These are phyloP conservation scores for Bacidia gigantensis DNA, from an alignment of 495 filamentous ascomycete genomes.

Conservation along the genomic window DNA sequence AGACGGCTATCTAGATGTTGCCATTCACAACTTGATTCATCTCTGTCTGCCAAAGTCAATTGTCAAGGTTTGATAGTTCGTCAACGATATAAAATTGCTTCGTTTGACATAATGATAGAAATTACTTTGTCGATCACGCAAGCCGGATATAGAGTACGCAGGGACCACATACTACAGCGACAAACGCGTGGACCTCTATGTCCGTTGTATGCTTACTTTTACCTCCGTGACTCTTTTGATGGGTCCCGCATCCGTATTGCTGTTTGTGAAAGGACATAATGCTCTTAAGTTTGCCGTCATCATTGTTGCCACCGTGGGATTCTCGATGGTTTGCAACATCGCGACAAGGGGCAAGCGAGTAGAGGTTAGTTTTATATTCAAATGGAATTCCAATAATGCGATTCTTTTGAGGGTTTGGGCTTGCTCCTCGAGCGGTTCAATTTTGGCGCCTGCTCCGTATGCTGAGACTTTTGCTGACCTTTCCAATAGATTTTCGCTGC, in stretches of 20 bases:
- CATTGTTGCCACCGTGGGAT: neutral
- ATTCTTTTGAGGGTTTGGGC: too few relatives aligned
- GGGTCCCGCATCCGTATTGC: neutral
- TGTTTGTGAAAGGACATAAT: neutral
- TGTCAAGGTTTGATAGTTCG: neutral
- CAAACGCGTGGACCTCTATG: neutral
- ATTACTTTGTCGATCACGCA: neutral
- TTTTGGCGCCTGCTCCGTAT: too few relatives aligned
- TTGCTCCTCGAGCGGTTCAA: too few relatives aligned
- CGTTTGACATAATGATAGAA: neutral
- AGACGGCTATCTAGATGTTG: neutral
- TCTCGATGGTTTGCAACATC: neutral
- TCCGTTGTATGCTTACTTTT: neutral
- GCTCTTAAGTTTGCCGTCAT: neutral
- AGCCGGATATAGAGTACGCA: neutral
- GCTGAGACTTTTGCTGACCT: too few relatives aligned
- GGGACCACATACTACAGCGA: neutral
- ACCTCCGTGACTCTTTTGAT: neutral
- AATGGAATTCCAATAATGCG: too few relatives aligned
- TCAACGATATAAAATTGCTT: too few relatives aligned
- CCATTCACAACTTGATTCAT: neutral
- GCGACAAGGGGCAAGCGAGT: neutral
- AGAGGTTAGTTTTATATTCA: neutral
- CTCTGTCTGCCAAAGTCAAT: neutral
- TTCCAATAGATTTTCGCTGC: too few relatives aligned